Conservation (phyloP, 257 asterid species). For the Capsicum rhomboideum region DNA sequence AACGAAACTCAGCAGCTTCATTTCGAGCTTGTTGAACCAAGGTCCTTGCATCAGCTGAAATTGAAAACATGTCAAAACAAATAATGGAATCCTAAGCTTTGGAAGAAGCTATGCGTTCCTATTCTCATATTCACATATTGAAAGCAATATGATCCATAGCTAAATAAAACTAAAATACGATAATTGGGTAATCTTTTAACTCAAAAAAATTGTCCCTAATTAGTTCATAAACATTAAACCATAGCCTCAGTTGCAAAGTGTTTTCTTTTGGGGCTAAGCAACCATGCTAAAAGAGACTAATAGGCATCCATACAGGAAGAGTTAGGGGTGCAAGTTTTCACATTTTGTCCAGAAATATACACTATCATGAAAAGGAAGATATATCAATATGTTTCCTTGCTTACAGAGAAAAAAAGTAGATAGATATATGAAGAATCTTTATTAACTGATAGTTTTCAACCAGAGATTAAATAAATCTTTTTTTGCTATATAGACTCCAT, state of each 20-base stretch:
- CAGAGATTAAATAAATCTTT: neutral
- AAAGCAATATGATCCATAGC: neutral
- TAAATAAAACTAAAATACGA: neutral
- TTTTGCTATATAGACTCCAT: neutral
- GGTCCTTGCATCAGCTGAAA: slow-evolving; percentile 93
- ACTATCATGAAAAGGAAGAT: neutral
- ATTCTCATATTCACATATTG: neutral
- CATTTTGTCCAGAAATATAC: neutral
- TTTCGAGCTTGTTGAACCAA: slow-evolving; percentile 96
- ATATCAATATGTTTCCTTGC: neutral
- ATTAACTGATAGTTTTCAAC: neutral
- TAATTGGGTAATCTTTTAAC: neutral
- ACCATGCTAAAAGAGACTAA: neutral
- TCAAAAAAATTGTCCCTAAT: neutral
- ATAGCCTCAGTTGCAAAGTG: neutral
- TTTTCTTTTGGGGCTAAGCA: neutral
- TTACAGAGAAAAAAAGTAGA: neutral
- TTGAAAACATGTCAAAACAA: neutral
- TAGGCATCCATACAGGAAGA: neutral
- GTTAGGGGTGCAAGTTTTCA: neutral
- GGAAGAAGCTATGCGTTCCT: neutral
- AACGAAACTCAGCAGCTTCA: slow-evolving; percentile 96
- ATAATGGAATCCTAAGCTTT: neutral
- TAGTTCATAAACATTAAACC: neutral
- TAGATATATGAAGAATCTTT: neutral